Base-by-base conservation (phyloP, 768 basidiomycete genomes). In the Boletus vinaceobasis region DNA sequence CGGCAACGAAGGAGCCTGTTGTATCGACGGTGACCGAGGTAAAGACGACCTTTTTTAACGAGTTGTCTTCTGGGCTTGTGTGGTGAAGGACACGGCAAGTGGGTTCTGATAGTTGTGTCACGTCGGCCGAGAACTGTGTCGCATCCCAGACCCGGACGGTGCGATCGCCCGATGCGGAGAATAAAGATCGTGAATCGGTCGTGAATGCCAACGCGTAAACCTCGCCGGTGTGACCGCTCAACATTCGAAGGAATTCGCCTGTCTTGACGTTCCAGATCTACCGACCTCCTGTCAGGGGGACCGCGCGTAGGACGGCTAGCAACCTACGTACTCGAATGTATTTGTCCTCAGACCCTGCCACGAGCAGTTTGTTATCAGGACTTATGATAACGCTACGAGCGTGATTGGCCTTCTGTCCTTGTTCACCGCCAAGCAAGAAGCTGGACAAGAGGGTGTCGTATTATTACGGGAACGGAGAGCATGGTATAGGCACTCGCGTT, bases 1-100 rank as follows among this genome's bases (percentile, higher is more conserved):
- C 76, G 36, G 80, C 82, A 19, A 81, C 74, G 51, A 78, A 72
- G 44, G 69, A 71, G 4, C 79, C 77, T 52, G 61, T 53, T 2
- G 46, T 32, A 48, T 72, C 64, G 26, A 71, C 62, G 1, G 70
- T 32, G 23, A 71, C 58, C 2, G 70, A 71, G 43, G 69, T 71
- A 27, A 69, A 65, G 44, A 69, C 69, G 23, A 58, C 54, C 9
- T 69, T 62, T 27, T 67, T 55, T 14, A 62, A 55, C 1, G 54
- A 48, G 33, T 51, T 56, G 46, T 62, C 59, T 54, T 57, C 61
- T 13, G 48, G 17, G 27, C 14, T 57, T 19, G 60, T 32, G 33
- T 61, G 60, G 26, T 45, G 59, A 40, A 72, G 67, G 33, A 56
- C 48, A 26, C 63, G 65, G 50, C 48, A 60, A 33, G 45, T 33